These are phyloP conservation scores for Arthroderma sp. DNA, from an alignment of 2,329 filamentous ascomycete genomes.

Conservation along the genomic window DNA sequence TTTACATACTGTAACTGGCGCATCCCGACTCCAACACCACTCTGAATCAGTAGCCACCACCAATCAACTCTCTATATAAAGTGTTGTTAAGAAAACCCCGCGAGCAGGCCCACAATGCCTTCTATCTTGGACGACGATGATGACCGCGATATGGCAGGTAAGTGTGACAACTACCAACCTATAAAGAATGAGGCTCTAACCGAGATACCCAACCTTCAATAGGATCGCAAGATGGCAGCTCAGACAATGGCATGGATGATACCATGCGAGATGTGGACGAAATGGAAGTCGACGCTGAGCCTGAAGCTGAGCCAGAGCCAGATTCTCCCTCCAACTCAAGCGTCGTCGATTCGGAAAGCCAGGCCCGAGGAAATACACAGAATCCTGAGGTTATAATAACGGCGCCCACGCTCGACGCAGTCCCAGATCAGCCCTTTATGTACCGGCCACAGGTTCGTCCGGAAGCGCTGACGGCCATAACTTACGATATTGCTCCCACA, in stretches of 20 bases:
- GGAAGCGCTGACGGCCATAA: conserved; percentile 64
- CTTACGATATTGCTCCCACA: conserved; percentile 92
- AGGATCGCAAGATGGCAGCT: conserved; percentile 40
- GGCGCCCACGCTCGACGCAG: conserved; percentile 30
- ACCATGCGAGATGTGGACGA: conserved; percentile 34
- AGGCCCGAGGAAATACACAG: conserved; percentile 22
- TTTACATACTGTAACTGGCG: not conserved
- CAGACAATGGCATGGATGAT: conserved; percentile 39
- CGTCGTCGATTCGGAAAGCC: conserved; percentile 27
- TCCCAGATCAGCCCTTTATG: conserved; percentile 22
- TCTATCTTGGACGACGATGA: conserved; percentile 31
- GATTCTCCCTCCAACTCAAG: conserved; percentile 31
- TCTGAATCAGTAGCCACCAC: not conserved
- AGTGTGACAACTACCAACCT: conserved; percentile 9
- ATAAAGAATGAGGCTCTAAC: not conserved
- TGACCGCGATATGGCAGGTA: conserved; percentile 32
- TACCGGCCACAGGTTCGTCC: conserved; percentile 54
- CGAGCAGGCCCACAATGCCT: conserved; percentile 18
- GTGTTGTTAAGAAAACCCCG: not conserved
- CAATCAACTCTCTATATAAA: not conserved
- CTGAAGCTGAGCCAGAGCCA: conserved; percentile 19
- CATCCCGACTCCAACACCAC: not conserved
- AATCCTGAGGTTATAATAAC: conserved; percentile 40
- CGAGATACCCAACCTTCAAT: conserved; percentile 5
- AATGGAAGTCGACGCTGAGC: conserved; percentile 20